A percentile compares a stretch with the other conserved stretches of the same genome.
Conservation (phyloP, 2,329 filamentous ascomycete species). For the Colletotrichum sp. region DNA sequence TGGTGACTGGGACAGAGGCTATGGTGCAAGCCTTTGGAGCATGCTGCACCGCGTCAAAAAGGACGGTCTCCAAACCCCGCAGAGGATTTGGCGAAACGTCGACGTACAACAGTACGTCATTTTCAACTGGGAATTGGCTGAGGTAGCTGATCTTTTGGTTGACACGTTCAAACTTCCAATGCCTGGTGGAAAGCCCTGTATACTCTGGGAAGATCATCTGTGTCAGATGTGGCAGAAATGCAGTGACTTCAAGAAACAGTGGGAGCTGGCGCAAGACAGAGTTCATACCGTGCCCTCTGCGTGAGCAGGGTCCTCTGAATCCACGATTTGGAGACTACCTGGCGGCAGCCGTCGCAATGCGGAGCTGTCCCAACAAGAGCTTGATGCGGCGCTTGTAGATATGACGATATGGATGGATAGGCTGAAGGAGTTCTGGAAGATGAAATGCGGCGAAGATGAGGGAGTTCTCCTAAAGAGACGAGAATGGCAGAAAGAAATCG, state of each 20-base stretch:
- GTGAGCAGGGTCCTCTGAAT: neutral
- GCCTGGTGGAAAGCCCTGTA: neutral
- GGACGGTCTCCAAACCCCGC: neutral
- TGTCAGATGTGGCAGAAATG: accelerated
- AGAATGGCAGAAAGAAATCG: neutral
- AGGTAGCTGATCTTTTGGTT: neutral
- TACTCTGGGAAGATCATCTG: neutral
- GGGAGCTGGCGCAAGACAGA: accelerated
- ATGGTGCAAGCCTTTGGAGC: accelerated
- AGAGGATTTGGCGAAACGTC: neutral
- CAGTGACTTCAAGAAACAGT: neutral
- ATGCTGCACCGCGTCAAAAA: accelerated
- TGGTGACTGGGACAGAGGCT: neutral
- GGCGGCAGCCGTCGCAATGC: neutral
- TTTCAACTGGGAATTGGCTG: neutral
- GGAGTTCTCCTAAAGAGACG: neutral
- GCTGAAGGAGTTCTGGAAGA: neutral
- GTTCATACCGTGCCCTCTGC: neutral
- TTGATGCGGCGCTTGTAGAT: neutral
- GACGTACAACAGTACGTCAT: neutral
- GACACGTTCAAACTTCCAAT: neutral
- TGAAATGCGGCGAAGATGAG: neutral
- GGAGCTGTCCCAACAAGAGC: neutral
- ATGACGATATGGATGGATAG: neutral
- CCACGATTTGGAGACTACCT: neutral